Evolutionary conservation across 169 alveolate genomes (phyloP).

Genomic region (Cyclospora cayetanensis): DNA sequence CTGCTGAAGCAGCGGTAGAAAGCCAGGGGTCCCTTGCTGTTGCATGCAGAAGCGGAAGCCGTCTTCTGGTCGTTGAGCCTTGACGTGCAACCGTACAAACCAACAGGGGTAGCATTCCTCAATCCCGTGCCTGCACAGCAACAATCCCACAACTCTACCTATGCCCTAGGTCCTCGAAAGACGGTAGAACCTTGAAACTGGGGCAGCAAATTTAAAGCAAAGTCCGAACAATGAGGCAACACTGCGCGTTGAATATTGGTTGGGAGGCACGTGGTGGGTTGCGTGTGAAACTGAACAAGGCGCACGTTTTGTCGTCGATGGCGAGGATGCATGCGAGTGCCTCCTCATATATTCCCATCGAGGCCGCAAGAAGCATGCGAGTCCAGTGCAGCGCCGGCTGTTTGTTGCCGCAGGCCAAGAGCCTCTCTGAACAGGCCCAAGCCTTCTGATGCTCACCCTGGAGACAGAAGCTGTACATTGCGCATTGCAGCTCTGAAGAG

Average conservation of each 20-base stretch:
- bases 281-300: too few species aligned
- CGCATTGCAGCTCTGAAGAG: neutral
- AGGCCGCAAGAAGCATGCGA: neutral
- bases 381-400: constrained; percentile 10
- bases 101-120: neutral
- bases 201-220: too few species aligned
- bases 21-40: constrained; percentile 19
- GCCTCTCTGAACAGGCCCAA: neutral
- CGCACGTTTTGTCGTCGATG: constrained; percentile 11
- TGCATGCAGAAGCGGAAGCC: constrained; percentile 5
- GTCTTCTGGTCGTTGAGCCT: neutral
- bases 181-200: too few species aligned
- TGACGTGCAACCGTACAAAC: neutral
- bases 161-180: too few species aligned
- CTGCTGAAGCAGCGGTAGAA: neutral
- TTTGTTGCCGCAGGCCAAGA: neutral
- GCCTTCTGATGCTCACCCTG: neutral
- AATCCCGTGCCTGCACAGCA: neutral
- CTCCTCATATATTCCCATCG: neutral
- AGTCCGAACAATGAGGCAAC: too few species aligned
- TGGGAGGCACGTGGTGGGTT: too few species aligned
- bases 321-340: neutral
- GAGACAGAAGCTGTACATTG: neutral
- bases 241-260: too few species aligned
- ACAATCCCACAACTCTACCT: neutral